Evolutionary conservation across 1,139 yeast species (phyloP).

Genomic region (Lodderomyces metapsilosis): DNA sequence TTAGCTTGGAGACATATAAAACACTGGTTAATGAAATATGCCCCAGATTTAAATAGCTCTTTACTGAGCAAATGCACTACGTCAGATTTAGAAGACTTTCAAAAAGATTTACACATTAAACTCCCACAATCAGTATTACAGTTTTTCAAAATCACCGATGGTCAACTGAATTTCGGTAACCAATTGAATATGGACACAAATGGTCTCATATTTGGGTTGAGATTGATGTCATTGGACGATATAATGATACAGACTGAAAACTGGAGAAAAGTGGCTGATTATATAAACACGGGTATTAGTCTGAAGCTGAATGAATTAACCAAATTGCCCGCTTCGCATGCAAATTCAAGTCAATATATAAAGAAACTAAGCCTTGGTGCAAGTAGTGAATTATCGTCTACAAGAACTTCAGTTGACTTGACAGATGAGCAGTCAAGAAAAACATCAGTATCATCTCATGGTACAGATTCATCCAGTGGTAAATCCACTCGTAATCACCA

Average conservation of each 20-base stretch:
- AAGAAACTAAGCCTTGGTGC: conserved; percentile 20
- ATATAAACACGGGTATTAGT: conserved; percentile 32
- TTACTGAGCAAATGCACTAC: conserved; percentile 64
- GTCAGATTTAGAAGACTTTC: conserved; percentile 61
- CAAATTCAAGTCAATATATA: conserved; percentile 18
- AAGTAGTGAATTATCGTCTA: conserved; percentile 12
- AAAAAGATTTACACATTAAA: conserved; percentile 55
- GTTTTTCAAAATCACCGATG: conserved; percentile 64
- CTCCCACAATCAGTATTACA: conserved; percentile 63
- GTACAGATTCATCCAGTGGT: conserved; percentile 6
- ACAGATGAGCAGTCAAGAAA: conserved; percentile 8
- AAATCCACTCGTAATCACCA: conserved; percentile 3
- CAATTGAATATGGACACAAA: conserved; percentile 46
- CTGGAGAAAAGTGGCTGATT: conserved; percentile 64
- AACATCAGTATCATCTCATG: conserved; percentile 9
- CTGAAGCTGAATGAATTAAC: conserved; percentile 23
- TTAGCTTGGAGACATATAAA: conserved; percentile 73
- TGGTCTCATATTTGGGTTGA: conserved; percentile 64
- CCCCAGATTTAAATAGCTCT: conserved; percentile 55
- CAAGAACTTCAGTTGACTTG: conserved; percentile 10
- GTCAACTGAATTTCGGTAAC: conserved; percentile 54
- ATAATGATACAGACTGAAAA: conserved; percentile 61
- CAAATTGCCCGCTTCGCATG: conserved; percentile 26
- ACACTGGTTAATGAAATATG: conserved; percentile 54
- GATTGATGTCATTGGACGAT: conserved; percentile 64